Conservation (phyloP, 306 rosid genomes). For the Cucumis hystrix region DNA sequence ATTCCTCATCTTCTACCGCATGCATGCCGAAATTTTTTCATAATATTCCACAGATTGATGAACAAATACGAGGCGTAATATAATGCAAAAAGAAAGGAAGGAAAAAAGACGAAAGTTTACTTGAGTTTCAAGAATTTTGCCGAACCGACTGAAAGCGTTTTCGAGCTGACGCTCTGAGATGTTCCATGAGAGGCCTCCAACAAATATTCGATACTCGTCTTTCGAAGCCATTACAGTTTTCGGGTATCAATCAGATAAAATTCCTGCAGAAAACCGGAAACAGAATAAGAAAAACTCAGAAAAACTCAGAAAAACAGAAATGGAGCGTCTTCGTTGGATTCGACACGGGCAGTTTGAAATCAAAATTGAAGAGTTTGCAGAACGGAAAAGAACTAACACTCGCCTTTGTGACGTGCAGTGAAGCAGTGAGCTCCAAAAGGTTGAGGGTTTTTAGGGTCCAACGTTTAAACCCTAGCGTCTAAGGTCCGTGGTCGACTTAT, state of each 20-base stretch:
- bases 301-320: neutral
- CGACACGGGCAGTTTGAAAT: neutral
- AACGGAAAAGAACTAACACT: neutral
- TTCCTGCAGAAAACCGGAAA: neutral
- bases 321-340: neutral
- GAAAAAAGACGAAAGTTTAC: constrained; percentile 23
- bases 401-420: neutral
- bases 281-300: neutral
- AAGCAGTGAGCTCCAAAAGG: neutral
- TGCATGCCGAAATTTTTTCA: neutral
- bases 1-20: neutral
- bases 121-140: constrained; percentile 72
- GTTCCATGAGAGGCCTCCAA: constrained; percentile 85
- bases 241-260: neutral
- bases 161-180: constrained; percentile 87
- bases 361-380: neutral
- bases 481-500: neutral
- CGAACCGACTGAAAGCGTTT: constrained; percentile 64
- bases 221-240: constrained; percentile 51
- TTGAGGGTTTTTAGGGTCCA: neutral
- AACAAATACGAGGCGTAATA: neutral
- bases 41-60: neutral
- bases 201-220: constrained; percentile 79
- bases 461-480: neutral
- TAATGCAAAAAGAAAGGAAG: neutral